A percentile compares a stretch with the other conserved stretches of the same genome.
Evolutionary conservation across 2,329 filamentous ascomycete genomes (phyloP).

Genomic region (Didymella exigua): DNA sequence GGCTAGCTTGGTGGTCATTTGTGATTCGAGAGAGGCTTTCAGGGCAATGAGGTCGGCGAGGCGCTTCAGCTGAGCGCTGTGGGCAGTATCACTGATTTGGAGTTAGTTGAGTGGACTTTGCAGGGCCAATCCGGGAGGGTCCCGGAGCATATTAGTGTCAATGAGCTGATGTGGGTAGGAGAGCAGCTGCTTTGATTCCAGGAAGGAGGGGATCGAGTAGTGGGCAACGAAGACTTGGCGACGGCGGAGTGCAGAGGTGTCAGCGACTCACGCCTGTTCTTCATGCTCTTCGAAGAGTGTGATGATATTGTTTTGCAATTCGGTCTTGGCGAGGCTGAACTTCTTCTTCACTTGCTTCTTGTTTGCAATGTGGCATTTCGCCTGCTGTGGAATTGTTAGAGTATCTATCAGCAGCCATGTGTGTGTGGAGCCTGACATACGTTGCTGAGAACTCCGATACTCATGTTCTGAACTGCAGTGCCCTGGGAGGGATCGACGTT

Average conservation of each 20-base stretch:
- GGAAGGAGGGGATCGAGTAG: not conserved
- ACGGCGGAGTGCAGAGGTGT: not conserved
- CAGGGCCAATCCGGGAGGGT: not conserved
- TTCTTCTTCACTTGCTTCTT: conserved; percentile 28
- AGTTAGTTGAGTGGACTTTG: not conserved
- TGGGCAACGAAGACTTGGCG: not conserved
- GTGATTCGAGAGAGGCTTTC: conserved; percentile 35
- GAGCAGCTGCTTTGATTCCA: not conserved
- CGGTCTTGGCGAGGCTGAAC: conserved; percentile 21
- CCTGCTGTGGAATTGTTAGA: conserved; percentile 27
- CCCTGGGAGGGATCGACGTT: conserved; percentile 13
- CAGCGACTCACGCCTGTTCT: conserved; percentile 34
- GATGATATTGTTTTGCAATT: conserved; percentile 26
- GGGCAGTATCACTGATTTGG: conserved; percentile 25
- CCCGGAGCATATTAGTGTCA: not conserved
- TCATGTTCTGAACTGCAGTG: conserved; percentile 23
- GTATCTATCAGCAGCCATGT: not conserved
- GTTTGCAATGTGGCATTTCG: conserved; percentile 29
- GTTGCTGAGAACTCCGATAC: conserved; percentile 28
- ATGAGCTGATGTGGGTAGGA: not conserved
- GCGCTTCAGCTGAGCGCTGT: conserved; percentile 31
- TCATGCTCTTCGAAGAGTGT: conserved; percentile 34
- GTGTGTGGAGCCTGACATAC: conserved; percentile 24
- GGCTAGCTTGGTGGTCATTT: conserved; percentile 27
- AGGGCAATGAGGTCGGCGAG: conserved; percentile 30